Conservation (phyloP, 257 asterid genomes). For the Leonotis leonurus region DNA sequence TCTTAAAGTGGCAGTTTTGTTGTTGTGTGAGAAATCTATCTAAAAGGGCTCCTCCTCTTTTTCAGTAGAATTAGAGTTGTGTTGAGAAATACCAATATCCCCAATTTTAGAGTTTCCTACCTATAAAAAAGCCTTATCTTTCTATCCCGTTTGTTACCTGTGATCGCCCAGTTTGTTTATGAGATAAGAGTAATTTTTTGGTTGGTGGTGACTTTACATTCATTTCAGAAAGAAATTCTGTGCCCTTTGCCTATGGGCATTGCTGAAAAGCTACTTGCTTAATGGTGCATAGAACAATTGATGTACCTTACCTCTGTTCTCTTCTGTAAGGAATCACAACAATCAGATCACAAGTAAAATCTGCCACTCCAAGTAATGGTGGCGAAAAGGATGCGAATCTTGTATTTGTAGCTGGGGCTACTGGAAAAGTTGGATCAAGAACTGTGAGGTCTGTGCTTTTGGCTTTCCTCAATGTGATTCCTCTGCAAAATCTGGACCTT, state of each 20-base stretch:
- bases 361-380: constrained; percentile 31
- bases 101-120: background rate
- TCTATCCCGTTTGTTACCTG: background rate
- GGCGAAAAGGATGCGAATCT: constrained; percentile 51
- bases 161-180: no score
- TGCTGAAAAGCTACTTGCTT: background rate
- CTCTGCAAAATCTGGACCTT: no score
- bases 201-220: background rate
- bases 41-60: background rate
- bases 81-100: background rate
- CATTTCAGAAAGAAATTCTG: background rate
- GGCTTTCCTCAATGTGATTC: background rate
- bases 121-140: background rate
- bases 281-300: background rate
- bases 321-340: constrained; percentile 34
- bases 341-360: constrained; percentile 43
- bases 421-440: constrained; percentile 93
- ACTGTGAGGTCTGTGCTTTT: constrained; percentile 70
- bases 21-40: background rate
- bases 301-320: background rate
- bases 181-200: background rate
- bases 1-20: no score
- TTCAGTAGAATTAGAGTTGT: background rate
- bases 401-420: constrained; percentile 91
- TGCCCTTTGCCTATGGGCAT: background rate